Conservation (phyloP, 2,329 filamentous ascomycete species). For the Penicillium thymicola region DNA sequence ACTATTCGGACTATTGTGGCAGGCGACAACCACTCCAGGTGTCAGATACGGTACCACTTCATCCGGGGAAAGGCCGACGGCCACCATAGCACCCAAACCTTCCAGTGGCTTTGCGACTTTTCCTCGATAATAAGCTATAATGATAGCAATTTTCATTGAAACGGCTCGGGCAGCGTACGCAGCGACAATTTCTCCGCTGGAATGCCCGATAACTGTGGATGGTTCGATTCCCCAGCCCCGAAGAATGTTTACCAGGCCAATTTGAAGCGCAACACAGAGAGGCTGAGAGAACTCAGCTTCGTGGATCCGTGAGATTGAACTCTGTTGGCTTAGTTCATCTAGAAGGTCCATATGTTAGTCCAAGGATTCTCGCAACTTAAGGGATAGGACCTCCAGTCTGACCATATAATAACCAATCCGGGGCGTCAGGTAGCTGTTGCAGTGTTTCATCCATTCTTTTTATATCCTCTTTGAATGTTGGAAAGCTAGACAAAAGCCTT, state of each 20-base stretch:
- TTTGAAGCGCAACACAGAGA: slow-evolving; percentile 34
- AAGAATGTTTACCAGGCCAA: slow-evolving; percentile 33
- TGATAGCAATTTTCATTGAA: slow-evolving; percentile 16
- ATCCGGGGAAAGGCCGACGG: slow-evolving; percentile 16
- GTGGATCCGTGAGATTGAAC: slow-evolving; percentile 13
- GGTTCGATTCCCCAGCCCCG: slow-evolving; percentile 22
- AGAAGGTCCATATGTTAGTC: neutral
- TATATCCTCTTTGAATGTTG: slow-evolving; percentile 18
- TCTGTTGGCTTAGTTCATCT: slow-evolving; percentile 2
- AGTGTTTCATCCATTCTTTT: slow-evolving; percentile 15
- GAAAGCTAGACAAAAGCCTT: slow-evolving; percentile 22
- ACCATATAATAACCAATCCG: slow-evolving; percentile 9
- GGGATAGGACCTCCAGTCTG: neutral
- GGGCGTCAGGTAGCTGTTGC: neutral
- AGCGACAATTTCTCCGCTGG: slow-evolving; percentile 37
- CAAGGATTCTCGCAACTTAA: neutral
- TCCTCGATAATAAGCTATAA: slow-evolving; percentile 23
- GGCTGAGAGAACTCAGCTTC: slow-evolving; percentile 30
- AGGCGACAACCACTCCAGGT: slow-evolving; percentile 20
- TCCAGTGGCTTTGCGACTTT: slow-evolving; percentile 1
- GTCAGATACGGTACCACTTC: slow-evolving; percentile 13
- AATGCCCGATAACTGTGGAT: slow-evolving; percentile 32
- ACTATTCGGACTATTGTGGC: slow-evolving; percentile 27
- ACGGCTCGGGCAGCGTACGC: slow-evolving; percentile 33
- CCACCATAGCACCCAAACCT: slow-evolving; percentile 22